A percentile compares a stretch with the other conserved stretches of the same genome.
Conservation (phyloP, 108 stramenopile species). For the Pseudonitzschia multistriata region DNA sequence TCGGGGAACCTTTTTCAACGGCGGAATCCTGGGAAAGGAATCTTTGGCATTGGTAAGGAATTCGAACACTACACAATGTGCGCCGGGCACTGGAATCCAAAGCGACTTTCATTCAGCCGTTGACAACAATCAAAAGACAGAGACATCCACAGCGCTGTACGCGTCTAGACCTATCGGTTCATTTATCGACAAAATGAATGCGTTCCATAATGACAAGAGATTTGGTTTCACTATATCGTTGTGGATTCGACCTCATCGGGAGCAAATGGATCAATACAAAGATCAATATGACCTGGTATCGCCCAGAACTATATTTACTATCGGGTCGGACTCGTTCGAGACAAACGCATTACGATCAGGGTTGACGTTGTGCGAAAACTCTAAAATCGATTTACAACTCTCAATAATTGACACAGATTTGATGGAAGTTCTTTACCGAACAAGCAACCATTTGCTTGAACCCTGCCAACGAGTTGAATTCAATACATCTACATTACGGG, state of each 20-base stretch:
- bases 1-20: not conserved
- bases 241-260: conserved; percentile 12
- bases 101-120: not conserved
- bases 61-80: conserved; percentile 10
- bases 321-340: conserved; percentile 4
- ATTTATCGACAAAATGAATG: not conserved
- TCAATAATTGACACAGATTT: conserved; percentile 7
- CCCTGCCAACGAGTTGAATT: conserved; percentile 27
- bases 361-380: conserved; percentile 22
- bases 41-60: conserved; percentile 2
- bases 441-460: conserved; percentile 32
- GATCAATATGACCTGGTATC: not conserved
- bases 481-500: not conserved
- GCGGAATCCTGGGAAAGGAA: conserved; percentile 7
- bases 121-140: not conserved
- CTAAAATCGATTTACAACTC: conserved; percentile 30
- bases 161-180: not conserved
- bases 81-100: conserved; percentile 17
- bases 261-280: not conserved
- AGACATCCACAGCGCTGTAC: not conserved
- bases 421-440: conserved; percentile 32
- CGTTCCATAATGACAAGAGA: not conserved
- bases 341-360: not conserved
- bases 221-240: conserved; percentile 11
- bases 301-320: conserved; percentile 10